Conservation (phyloP, 1,139 yeast genomes). For the Scheffersomyces lignicola region DNA sequence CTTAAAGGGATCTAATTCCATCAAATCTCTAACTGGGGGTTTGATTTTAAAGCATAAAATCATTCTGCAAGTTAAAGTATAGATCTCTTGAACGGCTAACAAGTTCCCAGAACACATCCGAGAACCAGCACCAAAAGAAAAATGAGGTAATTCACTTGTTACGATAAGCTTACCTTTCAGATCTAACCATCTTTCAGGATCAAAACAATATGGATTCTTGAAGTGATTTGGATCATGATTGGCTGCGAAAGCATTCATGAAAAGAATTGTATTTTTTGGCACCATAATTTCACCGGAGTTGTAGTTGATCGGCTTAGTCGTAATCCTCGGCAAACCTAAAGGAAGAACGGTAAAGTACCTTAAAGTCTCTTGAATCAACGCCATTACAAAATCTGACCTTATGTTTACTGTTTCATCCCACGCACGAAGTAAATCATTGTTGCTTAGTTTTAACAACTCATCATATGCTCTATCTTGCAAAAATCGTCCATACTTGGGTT, state of each 20-base stretch:
- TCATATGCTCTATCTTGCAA: slow-evolving; percentile 45
- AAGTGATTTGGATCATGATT: slow-evolving; percentile 59
- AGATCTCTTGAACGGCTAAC: slow-evolving; percentile 63
- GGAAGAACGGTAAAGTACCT: slow-evolving; percentile 69
- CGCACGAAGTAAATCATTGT: slow-evolving; percentile 35
- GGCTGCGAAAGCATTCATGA: slow-evolving; percentile 72
- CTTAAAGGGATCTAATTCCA: slow-evolving; percentile 51
- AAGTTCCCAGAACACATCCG: slow-evolving; percentile 69
- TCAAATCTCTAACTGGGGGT: slow-evolving; percentile 34
- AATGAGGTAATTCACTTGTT: slow-evolving; percentile 28
- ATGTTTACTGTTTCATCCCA: slow-evolving; percentile 44
- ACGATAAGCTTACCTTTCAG: slow-evolving; percentile 18
- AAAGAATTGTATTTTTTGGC: slow-evolving; percentile 55
- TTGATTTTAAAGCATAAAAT: slow-evolving; percentile 37
- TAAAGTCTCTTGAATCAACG: slow-evolving; percentile 62
- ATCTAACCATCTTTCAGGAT: slow-evolving; percentile 61
- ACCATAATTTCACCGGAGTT: slow-evolving; percentile 33
- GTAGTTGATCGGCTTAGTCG: slow-evolving; percentile 50
- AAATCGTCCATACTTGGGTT: slow-evolving; percentile 39
- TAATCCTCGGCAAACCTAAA: slow-evolving; percentile 60
- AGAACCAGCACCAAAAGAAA: slow-evolving; percentile 70
- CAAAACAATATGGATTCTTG: slow-evolving; percentile 50
- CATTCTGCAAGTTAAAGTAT: slow-evolving; percentile 36
- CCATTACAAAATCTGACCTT: slow-evolving; percentile 50
- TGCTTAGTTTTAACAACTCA: slow-evolving; percentile 32